Percentiles rank a stretch among this genome's conserved stretches.
phyloP scores from a whole-genome alignment of 1,284 basidiomycete species.

The Agroathelia rolfsii region DNA sequence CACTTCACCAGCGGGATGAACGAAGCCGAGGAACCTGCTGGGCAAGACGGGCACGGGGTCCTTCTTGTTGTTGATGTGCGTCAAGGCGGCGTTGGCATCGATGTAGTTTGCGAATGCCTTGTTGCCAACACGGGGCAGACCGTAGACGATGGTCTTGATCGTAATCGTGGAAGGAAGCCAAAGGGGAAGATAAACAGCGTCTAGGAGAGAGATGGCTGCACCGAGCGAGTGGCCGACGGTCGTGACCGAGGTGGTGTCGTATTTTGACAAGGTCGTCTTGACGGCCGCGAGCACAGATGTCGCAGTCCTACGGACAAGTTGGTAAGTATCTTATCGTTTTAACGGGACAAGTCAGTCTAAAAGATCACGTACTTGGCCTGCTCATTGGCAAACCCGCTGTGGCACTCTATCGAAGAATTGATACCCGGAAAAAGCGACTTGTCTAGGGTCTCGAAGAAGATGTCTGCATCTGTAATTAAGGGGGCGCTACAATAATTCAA shows the following conservation, averaged over 20 bases:
- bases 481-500: too few relatives aligned
- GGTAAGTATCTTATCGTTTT: constrained; percentile 3
- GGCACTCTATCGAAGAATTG: constrained; percentile 12
- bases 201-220: constrained; percentile 44
- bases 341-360: too few relatives aligned
- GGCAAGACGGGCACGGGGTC: constrained; percentile 40
- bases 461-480: constrained; percentile 15
- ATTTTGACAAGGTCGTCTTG: constrained; percentile 27
- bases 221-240: constrained; percentile 49
- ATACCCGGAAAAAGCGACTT: constrained; percentile 16
- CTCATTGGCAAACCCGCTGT: constrained; percentile 14
- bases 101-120: constrained; percentile 49
- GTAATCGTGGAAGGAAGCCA: constrained; percentile 23
- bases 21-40: constrained; percentile 40
- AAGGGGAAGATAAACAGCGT: constrained; percentile 28
- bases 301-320: constrained; percentile 31
- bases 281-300: constrained; percentile 38
- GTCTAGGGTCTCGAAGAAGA: constrained; percentile 12
- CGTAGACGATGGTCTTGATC: constrained; percentile 32
- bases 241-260: constrained; percentile 32
- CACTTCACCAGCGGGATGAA: constrained; percentile 48
- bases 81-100: constrained; percentile 31
- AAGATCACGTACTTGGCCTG: too few relatives aligned
- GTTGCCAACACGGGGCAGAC: constrained; percentile 55
- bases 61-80: constrained; percentile 41